These are phyloP conservation scores for Cylindrodendrum hubeiense DNA, from an alignment of 2,329 filamentous ascomycete genomes.

Conservation along the genomic window DNA sequence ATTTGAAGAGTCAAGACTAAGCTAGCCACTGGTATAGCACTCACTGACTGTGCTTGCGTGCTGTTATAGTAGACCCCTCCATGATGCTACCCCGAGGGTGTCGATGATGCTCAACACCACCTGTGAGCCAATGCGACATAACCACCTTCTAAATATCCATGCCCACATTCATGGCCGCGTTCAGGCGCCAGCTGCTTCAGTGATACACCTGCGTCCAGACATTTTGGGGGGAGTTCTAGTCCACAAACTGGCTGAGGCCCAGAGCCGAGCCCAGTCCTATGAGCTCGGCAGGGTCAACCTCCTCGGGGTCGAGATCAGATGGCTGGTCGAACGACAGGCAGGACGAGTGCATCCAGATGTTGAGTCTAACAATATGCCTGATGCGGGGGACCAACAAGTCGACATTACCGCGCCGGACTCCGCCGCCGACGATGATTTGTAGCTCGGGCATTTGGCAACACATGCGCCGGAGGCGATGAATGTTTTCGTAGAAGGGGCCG, in stretches of 20 bases:
- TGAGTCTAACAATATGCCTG: constrained; percentile 28
- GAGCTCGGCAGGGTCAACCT: constrained; percentile 43
- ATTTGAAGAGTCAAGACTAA: background rate
- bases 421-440: constrained; percentile 66
- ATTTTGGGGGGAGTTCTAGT: constrained; percentile 46
- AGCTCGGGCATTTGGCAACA: constrained; percentile 48
- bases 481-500: constrained; percentile 56
- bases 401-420: constrained; percentile 59
- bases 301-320: constrained; percentile 34
- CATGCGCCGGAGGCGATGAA: constrained; percentile 52
- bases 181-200: constrained; percentile 13
- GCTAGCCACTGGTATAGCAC: background rate
- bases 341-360: constrained; percentile 63
- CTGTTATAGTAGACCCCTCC: background rate
- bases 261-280: constrained; percentile 37
- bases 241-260: constrained; percentile 33
- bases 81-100: constrained; percentile 1
- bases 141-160: background rate
- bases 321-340: constrained; percentile 29
- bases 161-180: background rate
- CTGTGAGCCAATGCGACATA: background rate
- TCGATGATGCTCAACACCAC: background rate
- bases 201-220: constrained; percentile 40
- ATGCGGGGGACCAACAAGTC: constrained; percentile 44
- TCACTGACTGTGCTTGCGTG: background rate